phyloP scores from a whole-genome alignment of 2,329 filamentous ascomycete genomes.

The Hyphodiscus sp. region DNA sequence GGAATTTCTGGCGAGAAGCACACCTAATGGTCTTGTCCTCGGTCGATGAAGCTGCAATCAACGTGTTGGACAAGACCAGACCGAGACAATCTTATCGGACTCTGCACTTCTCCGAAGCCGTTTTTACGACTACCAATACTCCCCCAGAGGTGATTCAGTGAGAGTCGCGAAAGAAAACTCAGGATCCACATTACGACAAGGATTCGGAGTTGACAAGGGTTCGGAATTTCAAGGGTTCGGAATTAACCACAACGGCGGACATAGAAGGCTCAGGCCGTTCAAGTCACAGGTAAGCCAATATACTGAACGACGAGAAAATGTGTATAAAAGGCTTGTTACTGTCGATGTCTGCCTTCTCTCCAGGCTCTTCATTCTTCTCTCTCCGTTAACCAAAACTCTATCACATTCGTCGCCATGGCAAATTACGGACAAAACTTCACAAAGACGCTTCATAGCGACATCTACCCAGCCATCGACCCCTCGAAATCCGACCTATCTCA shows the following conservation, averaged over 20 bases:
- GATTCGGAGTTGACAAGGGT: no score
- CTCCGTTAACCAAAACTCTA: not conserved
- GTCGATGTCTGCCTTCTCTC: not conserved
- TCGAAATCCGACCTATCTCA: slow-evolving; percentile 4
- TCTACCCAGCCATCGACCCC: slow-evolving; percentile 2
- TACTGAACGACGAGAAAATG: not conserved
- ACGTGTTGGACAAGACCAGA: not conserved
- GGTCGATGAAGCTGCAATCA: not conserved
- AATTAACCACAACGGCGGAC: not conserved
- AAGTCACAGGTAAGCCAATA: not conserved
- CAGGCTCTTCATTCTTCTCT: no score
- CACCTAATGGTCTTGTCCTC: not conserved
- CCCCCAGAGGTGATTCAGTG: no score
- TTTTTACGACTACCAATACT: no score
- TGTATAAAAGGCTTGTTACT: not conserved
- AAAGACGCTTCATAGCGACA: not conserved
- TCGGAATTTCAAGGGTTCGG: no score
- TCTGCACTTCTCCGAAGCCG: no score
- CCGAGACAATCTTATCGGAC: no score
- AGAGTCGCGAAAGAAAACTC: no score
- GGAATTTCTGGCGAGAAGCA: not conserved
- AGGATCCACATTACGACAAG: not conserved
- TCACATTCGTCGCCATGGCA: not conserved
- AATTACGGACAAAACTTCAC: slow-evolving; percentile 2
- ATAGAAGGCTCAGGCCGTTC: not conserved